phyloP scores from a whole-genome alignment of 345 rosid species.

The Hibiscus tridactylites region DNA sequence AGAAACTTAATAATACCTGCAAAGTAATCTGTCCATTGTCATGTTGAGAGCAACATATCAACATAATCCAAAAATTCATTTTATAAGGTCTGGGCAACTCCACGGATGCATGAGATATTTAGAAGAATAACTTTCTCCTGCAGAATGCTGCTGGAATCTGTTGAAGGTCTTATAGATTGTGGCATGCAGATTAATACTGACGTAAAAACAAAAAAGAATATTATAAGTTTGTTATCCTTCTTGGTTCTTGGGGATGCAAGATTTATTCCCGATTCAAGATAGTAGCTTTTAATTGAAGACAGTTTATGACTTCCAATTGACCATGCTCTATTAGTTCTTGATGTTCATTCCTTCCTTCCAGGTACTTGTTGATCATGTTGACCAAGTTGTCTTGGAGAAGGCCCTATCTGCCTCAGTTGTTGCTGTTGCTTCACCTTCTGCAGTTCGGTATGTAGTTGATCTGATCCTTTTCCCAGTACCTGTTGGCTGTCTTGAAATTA shows the following conservation, averaged over 20 bases:
- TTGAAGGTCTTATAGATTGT: not conserved
- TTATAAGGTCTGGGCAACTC: not conserved
- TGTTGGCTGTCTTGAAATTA: not conserved
- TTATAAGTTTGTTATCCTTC: not conserved
- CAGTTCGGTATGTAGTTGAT: constrained; percentile 43
- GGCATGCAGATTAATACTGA: not conserved
- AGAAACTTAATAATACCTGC: not conserved
- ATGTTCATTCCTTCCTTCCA: constrained; percentile 22
- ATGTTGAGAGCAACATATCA: not conserved
- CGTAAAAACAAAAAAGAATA: not conserved
- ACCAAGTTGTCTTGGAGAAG: constrained; percentile 41
- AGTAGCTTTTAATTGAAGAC: not conserved
- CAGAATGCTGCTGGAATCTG: not conserved
- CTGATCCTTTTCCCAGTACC: not conserved
- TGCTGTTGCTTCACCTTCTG: constrained; percentile 93
- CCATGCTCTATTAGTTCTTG: constrained; percentile 10
- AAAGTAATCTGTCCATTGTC: not conserved
- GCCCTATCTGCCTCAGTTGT: constrained; percentile 70
- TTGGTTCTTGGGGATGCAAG: not conserved
- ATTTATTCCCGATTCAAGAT: not conserved
- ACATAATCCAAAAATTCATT: not conserved
- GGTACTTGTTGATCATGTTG: constrained; percentile 71
- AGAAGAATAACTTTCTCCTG: not conserved
- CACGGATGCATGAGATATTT: not conserved
- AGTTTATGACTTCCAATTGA: not conserved